Base-by-base conservation (phyloP, 2,329 filamentous ascomycete species). In the Sarocladium brachiariae region DNA sequence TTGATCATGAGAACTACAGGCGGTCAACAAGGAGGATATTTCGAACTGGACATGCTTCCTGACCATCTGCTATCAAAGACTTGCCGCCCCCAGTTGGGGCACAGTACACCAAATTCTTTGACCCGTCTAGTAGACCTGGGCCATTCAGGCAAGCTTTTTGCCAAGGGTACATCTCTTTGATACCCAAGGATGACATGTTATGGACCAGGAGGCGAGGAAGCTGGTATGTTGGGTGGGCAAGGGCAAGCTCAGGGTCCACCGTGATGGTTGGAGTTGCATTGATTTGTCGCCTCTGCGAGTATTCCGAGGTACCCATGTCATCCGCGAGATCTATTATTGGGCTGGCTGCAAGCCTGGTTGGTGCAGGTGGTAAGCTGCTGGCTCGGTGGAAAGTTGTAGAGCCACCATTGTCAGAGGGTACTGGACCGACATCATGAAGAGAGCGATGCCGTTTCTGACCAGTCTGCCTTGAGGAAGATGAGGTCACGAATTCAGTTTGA, bases 41-140 rank as follows among this genome's bases (percentile, higher is more conserved):
- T 8, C 16, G 25, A 9, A 23, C 25, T 7, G 16, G 23, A 10
- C n/a, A n/a, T 48, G 19, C 41, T 41, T 13, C 54, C 69, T 64
- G 54, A 72, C 70, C 65, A 59, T 82, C 78, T 51, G 86, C 86
- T 43, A 89, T 84, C 11, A 90, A 73, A 7, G 84, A 89, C 66
- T 90, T 89, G 14, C 87, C 87, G 35, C 86, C 86, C 4, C 86
- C 86, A 0, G 87, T 90, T 0, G 87, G 87, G 7, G 87, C 87
- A 38, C 83, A 87, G 61, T 90, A 91, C n/a, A 90, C 83, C 9
- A 91, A 71, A 57, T 88, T 89, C 55, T 75, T 80, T 48, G 79
- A 71, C 14, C 86, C 86, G 5, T 70, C 64, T 11, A 91, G 70
- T 16, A 89, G 71, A 0, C 85, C 84, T 3, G 79, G 80, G 0